Evolutionary conservation across 2,329 filamentous ascomycete species (phyloP), one percentile per base, ranked within the genome.

Genomic region (Colletotrichum melonis): DNA sequence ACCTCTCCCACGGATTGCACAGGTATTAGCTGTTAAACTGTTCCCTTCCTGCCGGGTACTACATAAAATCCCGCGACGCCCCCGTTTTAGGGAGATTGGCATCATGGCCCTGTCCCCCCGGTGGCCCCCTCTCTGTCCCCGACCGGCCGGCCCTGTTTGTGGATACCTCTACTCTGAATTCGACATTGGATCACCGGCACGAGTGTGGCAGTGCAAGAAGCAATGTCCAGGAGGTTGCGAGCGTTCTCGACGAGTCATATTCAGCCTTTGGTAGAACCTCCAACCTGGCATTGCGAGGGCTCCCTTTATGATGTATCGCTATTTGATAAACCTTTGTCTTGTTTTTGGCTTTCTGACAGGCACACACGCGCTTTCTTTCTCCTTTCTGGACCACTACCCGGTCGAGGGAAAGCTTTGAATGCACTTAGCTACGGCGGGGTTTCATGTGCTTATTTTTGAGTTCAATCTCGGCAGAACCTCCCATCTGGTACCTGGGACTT

Each of bases 161-260:
- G 67, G 70, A 57, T 65, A 32, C 64, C 32, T 12, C 32, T 28
- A 24, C 49, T 65, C 63, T 16, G 49, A 14, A 2, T 57, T 62
- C 22, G 49, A 62, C 62, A 46, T 28, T 38, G 63, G 35, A 57
- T 72, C 60, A 54, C 65, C 60, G 59, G 55, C 42, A 55, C 22
- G 28, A 65, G 22, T 60, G 55, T 69, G 70, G 70, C 70, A 73
- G 70, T 70, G 67, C 67, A 65, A 52, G 30, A 65, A 69, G 55
- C 67, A 73, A 56, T 57, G 67, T 62, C 35, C 70, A 62, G 35
- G 60, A 70, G 67, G 46, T 73, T 56, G 28, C 46, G 59, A 38
- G 24, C 26, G 9, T 5, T 54, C 30, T 38, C 55, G 60, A 65
- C 66, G 60, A 70, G 70, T 73, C 70, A 70, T 56, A 65, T 60